These are phyloP conservation scores for Candida sanyiensis DNA, from an alignment of 805 yeast genomes.

Conservation along the genomic window DNA sequence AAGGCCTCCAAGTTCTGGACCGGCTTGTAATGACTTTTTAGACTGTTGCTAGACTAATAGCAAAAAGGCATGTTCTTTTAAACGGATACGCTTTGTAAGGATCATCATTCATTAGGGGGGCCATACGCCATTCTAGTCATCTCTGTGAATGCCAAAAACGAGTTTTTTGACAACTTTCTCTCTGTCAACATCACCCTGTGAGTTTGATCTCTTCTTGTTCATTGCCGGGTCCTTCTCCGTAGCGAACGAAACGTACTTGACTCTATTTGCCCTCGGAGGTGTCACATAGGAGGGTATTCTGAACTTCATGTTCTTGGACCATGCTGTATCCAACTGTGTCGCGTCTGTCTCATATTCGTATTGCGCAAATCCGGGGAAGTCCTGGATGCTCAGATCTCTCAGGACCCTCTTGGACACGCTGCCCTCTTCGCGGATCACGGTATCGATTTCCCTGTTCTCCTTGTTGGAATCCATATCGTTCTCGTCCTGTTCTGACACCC, in stretches of 20 bases:
- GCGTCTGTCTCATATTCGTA: conserved; percentile 5
- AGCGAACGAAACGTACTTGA: conserved; percentile 18
- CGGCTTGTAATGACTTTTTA: conserved; percentile 16
- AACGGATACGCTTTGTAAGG: too few species aligned
- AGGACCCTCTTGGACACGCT: conserved; percentile 8
- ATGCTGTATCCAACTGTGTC: conserved; percentile 13
- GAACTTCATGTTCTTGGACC: conserved; percentile 14
- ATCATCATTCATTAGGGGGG: background rate
- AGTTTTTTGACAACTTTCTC: conserved; percentile 23
- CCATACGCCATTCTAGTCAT: conserved; percentile 7
- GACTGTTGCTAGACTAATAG: too few species aligned
- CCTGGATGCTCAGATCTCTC: conserved; percentile 16
- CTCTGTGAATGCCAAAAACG: conserved; percentile 23
- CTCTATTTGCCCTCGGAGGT: conserved; percentile 23
- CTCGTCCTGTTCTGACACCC: conserved; percentile 14
- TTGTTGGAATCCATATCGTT: conserved; percentile 15
- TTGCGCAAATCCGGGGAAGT: conserved; percentile 17
- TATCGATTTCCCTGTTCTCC: conserved; percentile 14
- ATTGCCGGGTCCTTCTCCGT: conserved; percentile 7
- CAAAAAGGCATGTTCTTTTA: too few species aligned
- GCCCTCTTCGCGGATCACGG: background rate
- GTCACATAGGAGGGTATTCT: conserved; percentile 22
- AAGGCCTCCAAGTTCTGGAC: conserved; percentile 23
- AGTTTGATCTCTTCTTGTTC: conserved; percentile 22
- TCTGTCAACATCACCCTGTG: conserved; percentile 15